These are phyloP conservation scores for Calonectria ilicicola DNA, from an alignment of 2,329 filamentous ascomycete genomes.

Conservation along the genomic window DNA sequence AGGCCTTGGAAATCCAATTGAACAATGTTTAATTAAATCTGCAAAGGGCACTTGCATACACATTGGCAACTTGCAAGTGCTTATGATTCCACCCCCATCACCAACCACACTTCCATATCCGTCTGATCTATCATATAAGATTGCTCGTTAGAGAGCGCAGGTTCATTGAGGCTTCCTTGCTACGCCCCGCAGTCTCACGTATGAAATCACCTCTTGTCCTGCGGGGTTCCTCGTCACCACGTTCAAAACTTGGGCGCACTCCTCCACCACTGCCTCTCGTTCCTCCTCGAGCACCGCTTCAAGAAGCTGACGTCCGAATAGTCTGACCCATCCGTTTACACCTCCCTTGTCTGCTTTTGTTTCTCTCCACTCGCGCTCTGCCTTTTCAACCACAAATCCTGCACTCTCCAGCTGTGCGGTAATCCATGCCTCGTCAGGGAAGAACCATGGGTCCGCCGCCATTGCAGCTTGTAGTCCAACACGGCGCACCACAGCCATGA, in stretches of 20 bases:
- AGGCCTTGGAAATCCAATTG: neutral
- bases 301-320: constrained; percentile 72
- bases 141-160: neutral
- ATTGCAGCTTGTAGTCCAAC: constrained; percentile 61
- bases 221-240: constrained; percentile 65
- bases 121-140: neutral
- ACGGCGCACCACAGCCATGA: constrained; percentile 64
- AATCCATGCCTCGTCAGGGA: constrained; percentile 74
- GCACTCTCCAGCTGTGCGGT: constrained; percentile 56
- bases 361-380: constrained; percentile 74
- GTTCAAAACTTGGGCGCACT: constrained; percentile 67
- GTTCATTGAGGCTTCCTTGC: constrained; percentile 52
- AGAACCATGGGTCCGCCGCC: constrained; percentile 76
- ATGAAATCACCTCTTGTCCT: constrained; percentile 67
- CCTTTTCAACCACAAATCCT: constrained; percentile 61
- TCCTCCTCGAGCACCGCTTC: constrained; percentile 60
- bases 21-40: neutral
- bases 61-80: neutral
- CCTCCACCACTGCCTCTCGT: constrained; percentile 64
- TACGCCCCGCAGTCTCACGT: constrained; percentile 65
- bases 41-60: neutral
- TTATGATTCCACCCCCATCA: neutral
- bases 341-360: constrained; percentile 70
- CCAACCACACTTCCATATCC: neutral
- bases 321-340: constrained; percentile 73